A percentile compares a stretch with the other conserved stretches of the same genome.
These are phyloP conservation scores for Torulaspora delbrueckii DNA, from an alignment of 805 yeast species.

Conservation along the genomic window DNA sequence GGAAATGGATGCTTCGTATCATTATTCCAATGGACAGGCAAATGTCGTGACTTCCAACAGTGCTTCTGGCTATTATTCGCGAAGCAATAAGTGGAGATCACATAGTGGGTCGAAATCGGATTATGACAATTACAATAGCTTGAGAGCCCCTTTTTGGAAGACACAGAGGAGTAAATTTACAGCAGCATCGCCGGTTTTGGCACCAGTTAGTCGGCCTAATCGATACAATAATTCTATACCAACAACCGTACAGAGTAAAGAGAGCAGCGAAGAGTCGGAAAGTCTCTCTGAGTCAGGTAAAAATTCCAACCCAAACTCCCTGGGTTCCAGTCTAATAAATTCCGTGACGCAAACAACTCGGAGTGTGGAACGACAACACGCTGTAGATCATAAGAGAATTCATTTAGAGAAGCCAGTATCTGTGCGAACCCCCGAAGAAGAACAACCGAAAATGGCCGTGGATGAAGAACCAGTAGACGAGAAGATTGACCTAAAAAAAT, in stretches of 20 bases:
- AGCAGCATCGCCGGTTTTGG: not conserved
- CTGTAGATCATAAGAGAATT: constrained; percentile 15
- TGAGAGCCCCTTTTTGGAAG: constrained; percentile 18
- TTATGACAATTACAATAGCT: constrained; percentile 3
- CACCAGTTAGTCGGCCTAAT: constrained; percentile 1
- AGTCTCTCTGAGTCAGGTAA: not conserved
- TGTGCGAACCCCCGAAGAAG: constrained; percentile 2
- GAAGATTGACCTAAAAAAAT: not conserved
- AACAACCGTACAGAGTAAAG: not conserved
- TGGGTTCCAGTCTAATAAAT: constrained; percentile 30
- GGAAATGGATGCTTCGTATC: constrained; percentile 9
- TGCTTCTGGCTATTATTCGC: constrained; percentile 15
- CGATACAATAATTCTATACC: not conserved
- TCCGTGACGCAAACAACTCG: constrained; percentile 29
- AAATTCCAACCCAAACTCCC: constrained; percentile 16
- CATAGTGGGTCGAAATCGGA: constrained; percentile 9
- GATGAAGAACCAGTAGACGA: not conserved
- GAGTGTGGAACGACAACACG: constrained; percentile 17
- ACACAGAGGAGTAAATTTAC: constrained; percentile 3
- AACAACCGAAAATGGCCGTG: not conserved
- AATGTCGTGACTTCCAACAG: constrained; percentile 8
- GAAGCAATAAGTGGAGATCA: constrained; percentile 26
- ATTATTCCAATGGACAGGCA: not conserved
- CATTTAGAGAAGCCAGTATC: constrained; percentile 3
- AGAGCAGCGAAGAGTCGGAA: constrained; percentile 4